Evolutionary conservation across 1,284 basidiomycete genomes (phyloP).

Genomic region (Ustilago nuda): DNA sequence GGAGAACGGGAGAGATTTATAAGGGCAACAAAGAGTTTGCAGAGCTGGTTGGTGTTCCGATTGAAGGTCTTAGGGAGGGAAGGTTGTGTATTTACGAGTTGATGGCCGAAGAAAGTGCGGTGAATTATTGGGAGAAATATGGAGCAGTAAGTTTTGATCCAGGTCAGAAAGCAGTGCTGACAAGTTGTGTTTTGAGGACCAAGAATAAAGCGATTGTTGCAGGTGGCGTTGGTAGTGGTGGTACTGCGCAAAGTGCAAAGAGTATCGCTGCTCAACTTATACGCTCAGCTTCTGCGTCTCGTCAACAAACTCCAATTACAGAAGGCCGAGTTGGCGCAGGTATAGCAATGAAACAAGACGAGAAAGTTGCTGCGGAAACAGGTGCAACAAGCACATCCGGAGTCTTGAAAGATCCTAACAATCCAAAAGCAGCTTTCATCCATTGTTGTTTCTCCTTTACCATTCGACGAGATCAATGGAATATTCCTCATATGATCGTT

Average conservation of each 20-base stretch:
- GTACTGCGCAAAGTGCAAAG: not conserved
- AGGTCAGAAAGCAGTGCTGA: constrained; percentile 85
- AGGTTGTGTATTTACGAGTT: constrained; percentile 96
- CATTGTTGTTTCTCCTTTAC: constrained; percentile 97
- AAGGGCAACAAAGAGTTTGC: constrained; percentile 96
- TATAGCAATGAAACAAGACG: not conserved
- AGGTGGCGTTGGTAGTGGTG: constrained; percentile 7
- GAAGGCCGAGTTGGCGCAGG: not conserved
- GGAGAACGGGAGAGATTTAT: constrained; percentile 96
- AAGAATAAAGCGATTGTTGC: constrained; percentile 50
- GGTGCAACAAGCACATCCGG: constrained; percentile 34
- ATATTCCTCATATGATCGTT: constrained; percentile 55
- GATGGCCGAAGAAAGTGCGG: constrained; percentile 79
- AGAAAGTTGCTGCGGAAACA: constrained; percentile 19
- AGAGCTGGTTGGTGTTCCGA: constrained; percentile 84
- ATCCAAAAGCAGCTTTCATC: constrained; percentile 75
- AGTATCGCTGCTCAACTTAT: constrained; percentile 21
- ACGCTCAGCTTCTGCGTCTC: not conserved
- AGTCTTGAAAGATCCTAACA: constrained; percentile 47
- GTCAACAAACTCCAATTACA: constrained; percentile 16
- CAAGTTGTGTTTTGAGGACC: constrained; percentile 81
- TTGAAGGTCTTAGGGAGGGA: constrained; percentile 84
- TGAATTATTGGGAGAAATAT: constrained; percentile 88
- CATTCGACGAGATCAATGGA: constrained; percentile 79
- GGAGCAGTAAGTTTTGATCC: constrained; percentile 77